Evolutionary conservation across 495 filamentous ascomycete species (phyloP).

Genomic region (Lasiosphaeria ovina): DNA sequence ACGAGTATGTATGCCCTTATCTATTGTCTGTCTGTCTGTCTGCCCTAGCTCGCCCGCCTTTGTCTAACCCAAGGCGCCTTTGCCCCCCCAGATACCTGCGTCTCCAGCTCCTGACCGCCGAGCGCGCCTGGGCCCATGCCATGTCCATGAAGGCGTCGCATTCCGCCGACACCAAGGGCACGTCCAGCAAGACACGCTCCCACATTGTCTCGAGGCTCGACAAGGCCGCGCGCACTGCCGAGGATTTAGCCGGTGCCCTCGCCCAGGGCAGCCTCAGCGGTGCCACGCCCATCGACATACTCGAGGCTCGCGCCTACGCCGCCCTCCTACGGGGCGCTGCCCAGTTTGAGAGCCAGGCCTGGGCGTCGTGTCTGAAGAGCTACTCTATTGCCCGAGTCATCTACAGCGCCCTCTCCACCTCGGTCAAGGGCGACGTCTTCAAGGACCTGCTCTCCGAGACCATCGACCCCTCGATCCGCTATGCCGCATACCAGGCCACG

Average conservation of each 20-base stretch:
- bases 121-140: slow-evolving; percentile 94
- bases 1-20: slow-evolving; percentile 59
- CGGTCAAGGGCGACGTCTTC: slow-evolving; percentile 69
- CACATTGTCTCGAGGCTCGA: slow-evolving; percentile 85
- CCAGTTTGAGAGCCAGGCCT: slow-evolving; percentile 81
- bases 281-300: slow-evolving; percentile 66
- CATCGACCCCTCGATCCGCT: slow-evolving; percentile 90
- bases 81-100: slow-evolving; percentile 62
- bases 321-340: slow-evolving; percentile 70
- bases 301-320: slow-evolving; percentile 86
- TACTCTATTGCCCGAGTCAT: slow-evolving; percentile 78
- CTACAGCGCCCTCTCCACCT: slow-evolving; percentile 65
- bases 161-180: slow-evolving; percentile 71
- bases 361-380: slow-evolving; percentile 72
- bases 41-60: too few relatives aligned
- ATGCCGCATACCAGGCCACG: slow-evolving; percentile 87
- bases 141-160: slow-evolving; percentile 90
- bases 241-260: slow-evolving; percentile 65
- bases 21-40: slow-evolving; percentile 9
- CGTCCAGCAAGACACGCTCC: slow-evolving; percentile 73
- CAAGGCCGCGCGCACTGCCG: slow-evolving; percentile 71
- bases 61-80: too few relatives aligned
- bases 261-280: slow-evolving; percentile 54
- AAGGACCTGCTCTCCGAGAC: slow-evolving; percentile 80
- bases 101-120: slow-evolving; percentile 77